Percentiles rank a stretch among this genome's conserved stretches.
Evolutionary conservation across 805 yeast genomes (phyloP).

Genomic region (Candida pini): DNA sequence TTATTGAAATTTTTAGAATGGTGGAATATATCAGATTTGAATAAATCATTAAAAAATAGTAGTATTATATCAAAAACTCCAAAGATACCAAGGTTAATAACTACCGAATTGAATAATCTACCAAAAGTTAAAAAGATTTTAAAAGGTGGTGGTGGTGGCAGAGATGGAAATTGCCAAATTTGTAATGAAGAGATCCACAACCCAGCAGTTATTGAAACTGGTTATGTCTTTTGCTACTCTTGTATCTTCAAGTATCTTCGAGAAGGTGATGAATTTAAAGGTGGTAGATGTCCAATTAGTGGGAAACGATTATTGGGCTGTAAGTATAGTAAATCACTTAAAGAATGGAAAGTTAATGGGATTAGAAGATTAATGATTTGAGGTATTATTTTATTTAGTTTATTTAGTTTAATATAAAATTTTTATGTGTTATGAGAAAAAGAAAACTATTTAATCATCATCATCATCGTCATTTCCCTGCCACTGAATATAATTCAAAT

Average conservation of each 20-base stretch:
- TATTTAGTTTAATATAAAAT: not conserved
- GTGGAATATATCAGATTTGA: constrained; percentile 82
- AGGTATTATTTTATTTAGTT: not conserved
- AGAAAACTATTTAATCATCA: constrained; percentile 14
- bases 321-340: constrained; percentile 47
- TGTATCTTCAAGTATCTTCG: constrained; percentile 69
- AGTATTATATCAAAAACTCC: constrained; percentile 22
- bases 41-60: constrained; percentile 44
- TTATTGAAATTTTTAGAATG: constrained; percentile 81
- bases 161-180: constrained; percentile 52
- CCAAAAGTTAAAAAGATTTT: constrained; percentile 11
- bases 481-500: constrained; percentile 74
- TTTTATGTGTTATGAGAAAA: not conserved
- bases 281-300: constrained; percentile 82
- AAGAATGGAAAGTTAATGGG: constrained; percentile 71
- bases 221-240: constrained; percentile 82
- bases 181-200: constrained; percentile 62
- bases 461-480: constrained; percentile 56
- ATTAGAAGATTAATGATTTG: constrained; percentile 67
- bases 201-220: constrained; percentile 88
- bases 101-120: constrained; percentile 8
- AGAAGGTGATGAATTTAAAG: constrained; percentile 38
- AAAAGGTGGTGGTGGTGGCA: constrained; percentile 5
- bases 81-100: constrained; percentile 26
- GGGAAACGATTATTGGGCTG: constrained; percentile 70